phyloP scores from a whole-genome alignment of 1,284 basidiomycete genomes.

The Cutaneotrichosporon arboriforme region DNA sequence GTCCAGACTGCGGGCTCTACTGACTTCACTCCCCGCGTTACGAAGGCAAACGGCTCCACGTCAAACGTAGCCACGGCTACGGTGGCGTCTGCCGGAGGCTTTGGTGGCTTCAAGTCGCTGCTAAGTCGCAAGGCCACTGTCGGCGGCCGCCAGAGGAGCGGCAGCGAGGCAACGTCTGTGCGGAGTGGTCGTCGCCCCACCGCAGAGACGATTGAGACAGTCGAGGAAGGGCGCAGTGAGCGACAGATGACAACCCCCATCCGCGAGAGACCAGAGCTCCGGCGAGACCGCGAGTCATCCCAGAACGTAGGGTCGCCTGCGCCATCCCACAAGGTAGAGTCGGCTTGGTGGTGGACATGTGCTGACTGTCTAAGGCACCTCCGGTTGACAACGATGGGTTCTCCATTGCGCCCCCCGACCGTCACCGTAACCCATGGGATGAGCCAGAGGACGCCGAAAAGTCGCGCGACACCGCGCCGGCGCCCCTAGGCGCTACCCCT shows the following conservation, averaged over 20 bases:
- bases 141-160: constrained; percentile 24
- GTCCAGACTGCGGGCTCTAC: constrained; percentile 2
- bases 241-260: neutral
- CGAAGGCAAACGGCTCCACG: constrained; percentile 27
- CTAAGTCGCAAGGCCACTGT: constrained; percentile 41
- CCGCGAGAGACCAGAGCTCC: neutral
- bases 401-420: constrained; percentile 52
- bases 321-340: too few species aligned
- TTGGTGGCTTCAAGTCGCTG: constrained; percentile 48
- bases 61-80: constrained; percentile 11
- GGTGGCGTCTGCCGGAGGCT: constrained; percentile 20
- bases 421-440: constrained; percentile 51
- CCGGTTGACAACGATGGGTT: constrained; percentile 53
- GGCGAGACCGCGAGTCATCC: neutral
- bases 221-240: neutral
- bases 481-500: neutral
- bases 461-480: too few species aligned
- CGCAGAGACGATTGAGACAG: neutral
- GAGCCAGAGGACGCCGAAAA: constrained; percentile 28
- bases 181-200: constrained; percentile 21
- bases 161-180: constrained; percentile 20
- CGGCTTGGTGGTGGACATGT: too few species aligned
- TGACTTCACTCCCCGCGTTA: constrained; percentile 31
- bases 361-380: constrained; percentile 15
- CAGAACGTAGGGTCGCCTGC: too few species aligned